Evolutionary conservation across 305 asterid species (phyloP), one percentile per base, ranked within the genome.

Genomic region (Fraxinus platypoda): DNA sequence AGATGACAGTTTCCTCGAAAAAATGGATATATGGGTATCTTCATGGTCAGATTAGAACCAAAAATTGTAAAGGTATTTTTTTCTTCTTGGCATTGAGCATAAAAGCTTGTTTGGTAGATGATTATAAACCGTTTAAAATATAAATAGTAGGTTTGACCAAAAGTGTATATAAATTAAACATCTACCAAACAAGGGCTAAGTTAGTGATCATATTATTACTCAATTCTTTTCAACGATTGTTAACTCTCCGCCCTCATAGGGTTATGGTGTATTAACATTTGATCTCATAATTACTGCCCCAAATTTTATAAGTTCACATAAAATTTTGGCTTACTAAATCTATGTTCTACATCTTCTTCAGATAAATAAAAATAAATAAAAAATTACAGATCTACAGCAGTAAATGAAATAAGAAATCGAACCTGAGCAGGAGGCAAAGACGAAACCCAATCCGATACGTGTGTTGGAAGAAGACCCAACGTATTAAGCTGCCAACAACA

Each of bases 341-440:
- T n/a, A 43, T 23, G 41, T 75, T 41, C 41, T 46, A 11, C 71
- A 34, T 34, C 72, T 66, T 26, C 73, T 30, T 59, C n/a, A 15
- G 23, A 49, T 38, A 38, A 49, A 12, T 52, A 72, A 15, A 49
- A 68, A 37, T n/a, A 23, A 7, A 23, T 26, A 4, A 26, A 64
- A 59, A 8, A 6, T 8, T 21, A 37, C 31, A 17, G 38, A 21
- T n/a, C 38, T 3, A 74, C 17, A 72, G 52, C 33, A 78, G 66
- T 11, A 4, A 17, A 78, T 72, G 33, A 81, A 68, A 81, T 76
- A 34, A 13, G 73, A 81, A 66, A 66, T 1, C 82, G 21, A 84
- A 95, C 99, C 99, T 94, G 99, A 80, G 98, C 94, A 13, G 99
- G 99, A 81, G 98, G 92, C 87, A 95, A 87, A 77, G 99, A 95